Conservation (phyloP, 1,284 basidiomycete species). For the Sporisorium reilianum region DNA sequence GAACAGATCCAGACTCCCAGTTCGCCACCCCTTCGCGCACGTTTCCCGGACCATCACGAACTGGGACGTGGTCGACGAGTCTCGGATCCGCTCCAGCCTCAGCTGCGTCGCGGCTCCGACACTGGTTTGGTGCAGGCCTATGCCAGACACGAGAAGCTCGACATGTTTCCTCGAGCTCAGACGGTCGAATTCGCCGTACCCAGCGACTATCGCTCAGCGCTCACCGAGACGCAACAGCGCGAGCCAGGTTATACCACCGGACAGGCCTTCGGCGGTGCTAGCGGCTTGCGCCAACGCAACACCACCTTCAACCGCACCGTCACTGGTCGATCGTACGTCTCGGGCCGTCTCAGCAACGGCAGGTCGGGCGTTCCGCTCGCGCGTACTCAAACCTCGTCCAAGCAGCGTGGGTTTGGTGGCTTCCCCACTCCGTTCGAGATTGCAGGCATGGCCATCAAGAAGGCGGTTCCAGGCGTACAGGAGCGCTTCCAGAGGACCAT, state of each 20-base stretch:
- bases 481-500: constrained; percentile 56
- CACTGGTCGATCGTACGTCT: constrained; percentile 44
- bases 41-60: constrained; percentile 30
- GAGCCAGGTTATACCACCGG: constrained; percentile 33
- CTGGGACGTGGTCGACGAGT: constrained; percentile 33
- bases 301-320: constrained; percentile 43
- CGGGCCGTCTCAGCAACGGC: constrained; percentile 41
- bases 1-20: neutral
- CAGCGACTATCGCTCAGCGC: constrained; percentile 48
- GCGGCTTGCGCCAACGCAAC: constrained; percentile 33
- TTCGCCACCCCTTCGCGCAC: constrained; percentile 37
- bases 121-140: constrained; percentile 25
- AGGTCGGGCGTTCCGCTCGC: constrained; percentile 66
- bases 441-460: constrained; percentile 72
- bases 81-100: constrained; percentile 48
- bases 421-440: constrained; percentile 85
- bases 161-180: constrained; percentile 72
- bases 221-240: constrained; percentile 15
- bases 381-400: constrained; percentile 69
- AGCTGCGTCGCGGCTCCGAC: constrained; percentile 51
- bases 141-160: constrained; percentile 35
- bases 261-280: neutral
- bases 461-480: constrained; percentile 43
- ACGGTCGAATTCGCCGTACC: constrained; percentile 75
- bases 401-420: constrained; percentile 78